phyloP scores from a whole-genome alignment of 352 stramenopile species.

The Albugo candida region DNA sequence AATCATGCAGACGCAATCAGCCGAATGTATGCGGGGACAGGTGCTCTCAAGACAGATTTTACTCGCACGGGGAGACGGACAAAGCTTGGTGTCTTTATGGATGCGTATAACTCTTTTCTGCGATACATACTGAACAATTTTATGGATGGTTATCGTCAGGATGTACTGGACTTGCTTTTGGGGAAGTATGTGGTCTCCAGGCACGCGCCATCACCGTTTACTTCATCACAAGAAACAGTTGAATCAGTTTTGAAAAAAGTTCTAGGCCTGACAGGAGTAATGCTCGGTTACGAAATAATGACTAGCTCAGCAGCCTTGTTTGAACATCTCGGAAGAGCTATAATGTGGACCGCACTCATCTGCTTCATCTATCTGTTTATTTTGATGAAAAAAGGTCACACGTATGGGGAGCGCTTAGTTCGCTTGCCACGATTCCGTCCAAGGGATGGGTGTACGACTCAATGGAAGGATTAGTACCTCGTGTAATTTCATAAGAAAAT shows the following conservation, averaged over 20 bases:
- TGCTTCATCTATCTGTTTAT: slow-evolving; percentile 23
- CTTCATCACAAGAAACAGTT: slow-evolving; percentile 4
- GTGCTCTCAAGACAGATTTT: slow-evolving; percentile 91
- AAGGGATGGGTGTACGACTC: slow-evolving; percentile 57
- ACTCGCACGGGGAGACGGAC: slow-evolving; percentile 89
- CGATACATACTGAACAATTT: slow-evolving; percentile 96
- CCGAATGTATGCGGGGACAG: slow-evolving; percentile 86
- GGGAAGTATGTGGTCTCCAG: slow-evolving; percentile 29
- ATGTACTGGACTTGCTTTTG: slow-evolving; percentile 85
- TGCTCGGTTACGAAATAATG: slow-evolving; percentile 14
- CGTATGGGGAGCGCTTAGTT: slow-evolving; percentile 42
- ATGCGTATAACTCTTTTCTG: slow-evolving; percentile 88
- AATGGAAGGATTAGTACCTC: slow-evolving; percentile 32
- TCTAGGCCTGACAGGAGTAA: neutral
- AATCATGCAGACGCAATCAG: slow-evolving; percentile 93
- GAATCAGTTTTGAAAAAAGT: slow-evolving; percentile 13
- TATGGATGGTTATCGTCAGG: slow-evolving; percentile 83
- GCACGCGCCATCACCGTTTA: slow-evolving; percentile 33
- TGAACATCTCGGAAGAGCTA: slow-evolving; percentile 28
- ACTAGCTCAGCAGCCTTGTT: slow-evolving; percentile 24
- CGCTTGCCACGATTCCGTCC: slow-evolving; percentile 35
- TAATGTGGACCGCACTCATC: slow-evolving; percentile 30
- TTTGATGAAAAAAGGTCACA: slow-evolving; percentile 61
- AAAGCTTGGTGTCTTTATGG: slow-evolving; percentile 80
- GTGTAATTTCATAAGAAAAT: neutral